These are phyloP conservation scores for Lepidium sativum DNA, from an alignment of 345 rosid species.

Conservation along the genomic window DNA sequence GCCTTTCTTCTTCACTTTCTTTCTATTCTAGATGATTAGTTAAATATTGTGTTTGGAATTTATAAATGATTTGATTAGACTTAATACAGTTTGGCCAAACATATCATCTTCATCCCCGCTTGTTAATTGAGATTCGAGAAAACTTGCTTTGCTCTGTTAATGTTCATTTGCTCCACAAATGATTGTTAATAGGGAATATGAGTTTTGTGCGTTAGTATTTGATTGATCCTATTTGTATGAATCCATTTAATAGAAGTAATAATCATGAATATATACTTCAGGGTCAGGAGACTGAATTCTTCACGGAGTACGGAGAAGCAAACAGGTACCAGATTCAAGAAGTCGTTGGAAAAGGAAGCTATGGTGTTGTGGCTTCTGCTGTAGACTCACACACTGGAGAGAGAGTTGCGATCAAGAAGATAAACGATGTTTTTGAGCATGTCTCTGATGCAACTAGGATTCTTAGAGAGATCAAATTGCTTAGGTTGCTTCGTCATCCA, in stretches of 20 bases:
- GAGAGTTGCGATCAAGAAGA: conserved; percentile 90
- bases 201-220: too few species aligned
- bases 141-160: background rate
- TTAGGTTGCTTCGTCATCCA: conserved; percentile 88
- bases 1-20: background rate
- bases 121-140: background rate
- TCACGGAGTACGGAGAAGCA: conserved; percentile 97
- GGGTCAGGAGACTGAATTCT: conserved; percentile 77
- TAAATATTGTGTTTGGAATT: background rate
- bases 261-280: background rate
- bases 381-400: conserved; percentile 76
- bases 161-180: background rate
- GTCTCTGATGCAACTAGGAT: conserved; percentile 98
- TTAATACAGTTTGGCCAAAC: background rate
- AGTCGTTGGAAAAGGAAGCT: conserved; percentile 96
- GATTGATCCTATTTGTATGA: background rate
- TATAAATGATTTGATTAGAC: background rate
- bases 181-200: too few species aligned
- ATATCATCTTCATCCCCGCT: background rate
- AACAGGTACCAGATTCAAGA: conserved; percentile 83
- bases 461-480: conserved; percentile 89
- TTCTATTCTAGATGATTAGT: background rate
- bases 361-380: conserved; percentile 96
- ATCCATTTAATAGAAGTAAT: background rate
- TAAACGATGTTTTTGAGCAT: conserved; percentile 92